Conservation (phyloP, 1,284 basidiomycete species). For the Ceratobasidium sp. region DNA sequence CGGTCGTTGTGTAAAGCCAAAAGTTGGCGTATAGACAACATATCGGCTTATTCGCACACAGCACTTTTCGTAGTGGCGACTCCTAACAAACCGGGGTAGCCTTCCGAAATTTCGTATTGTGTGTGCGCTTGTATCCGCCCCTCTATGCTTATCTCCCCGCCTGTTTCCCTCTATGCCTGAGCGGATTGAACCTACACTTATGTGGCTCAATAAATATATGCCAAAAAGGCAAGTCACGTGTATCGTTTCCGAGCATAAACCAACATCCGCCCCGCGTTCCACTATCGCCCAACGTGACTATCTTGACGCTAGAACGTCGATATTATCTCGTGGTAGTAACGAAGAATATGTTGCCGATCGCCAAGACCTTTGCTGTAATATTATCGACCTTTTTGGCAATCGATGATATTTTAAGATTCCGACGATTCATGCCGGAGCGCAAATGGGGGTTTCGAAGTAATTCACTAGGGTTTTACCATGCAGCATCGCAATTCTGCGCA, state of each 20-base stretch:
- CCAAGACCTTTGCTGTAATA: neutral
- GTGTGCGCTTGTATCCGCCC: too few relatives aligned
- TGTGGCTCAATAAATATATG: too few relatives aligned
- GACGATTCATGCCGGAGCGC: neutral
- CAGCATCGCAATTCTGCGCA: neutral
- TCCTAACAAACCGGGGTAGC: too few relatives aligned
- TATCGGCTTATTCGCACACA: too few relatives aligned
- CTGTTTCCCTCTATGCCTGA: too few relatives aligned
- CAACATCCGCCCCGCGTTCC: too few relatives aligned
- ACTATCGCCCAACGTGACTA: neutral
- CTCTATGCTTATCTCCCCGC: too few relatives aligned
- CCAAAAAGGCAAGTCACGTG: neutral
- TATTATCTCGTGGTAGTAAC: neutral
- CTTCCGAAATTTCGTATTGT: too few relatives aligned
- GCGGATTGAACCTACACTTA: too few relatives aligned
- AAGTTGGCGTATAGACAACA: neutral
- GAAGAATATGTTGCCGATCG: neutral
- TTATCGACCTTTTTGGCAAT: neutral
- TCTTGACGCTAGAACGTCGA: neutral
- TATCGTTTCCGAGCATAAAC: too few relatives aligned
- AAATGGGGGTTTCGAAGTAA: neutral
- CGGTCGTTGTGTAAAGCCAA: constrained; percentile 18
- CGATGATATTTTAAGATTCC: neutral
- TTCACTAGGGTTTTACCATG: neutral
- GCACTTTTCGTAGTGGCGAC: too few relatives aligned